Base-by-base conservation (phyloP, 129 eudicot genomes). In the Chrysanthemum makinoi region DNA sequence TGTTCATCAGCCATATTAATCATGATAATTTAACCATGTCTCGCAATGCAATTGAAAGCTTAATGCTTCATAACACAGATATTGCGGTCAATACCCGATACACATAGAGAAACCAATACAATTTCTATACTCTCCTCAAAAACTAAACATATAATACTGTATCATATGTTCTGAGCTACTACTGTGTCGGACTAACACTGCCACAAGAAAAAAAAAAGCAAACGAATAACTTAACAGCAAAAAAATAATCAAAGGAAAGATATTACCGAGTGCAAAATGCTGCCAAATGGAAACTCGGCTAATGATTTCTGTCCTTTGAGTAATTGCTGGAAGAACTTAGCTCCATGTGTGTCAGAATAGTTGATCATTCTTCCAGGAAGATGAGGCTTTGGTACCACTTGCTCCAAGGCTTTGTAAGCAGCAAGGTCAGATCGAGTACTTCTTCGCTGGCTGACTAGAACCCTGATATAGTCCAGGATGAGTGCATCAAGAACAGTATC, bases 281-380 rank as follows among this genome's bases (percentile, higher is more conserved):
- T 89, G 70, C 95, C 92, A 72, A 61, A 83, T 6, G 98, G 98
- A 77, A 87, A 93, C 74, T 89, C 95, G 19, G 98, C 98, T 61
- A 93, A 80, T 15, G 98, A 93, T 79, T 93, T 92, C 62, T 85
- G 86, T 68, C 96, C 96, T 75, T 82, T 80, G 47, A 88, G 74
- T 47, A 93, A 76, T 74, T 87, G 72, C 26, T 69, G 75, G 33
- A 86, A 62, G 50, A 70, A 59, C 47, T 76, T 79, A 62, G 59
- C 47, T 60, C 11, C 78, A 59, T 74, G 43, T 59, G 77, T 68
- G 61, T 62, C 80, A 62, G 82, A 67, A 52, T 39, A 39, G 10
- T 80, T 39, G 28, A 64, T 79, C 65, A 33, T 71, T 67, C 60
- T 84, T 81, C 74, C 76, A 15, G 79, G 60, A 77, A 79, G 51